Evolutionary conservation across 192 early-diverging fungal genomes (phyloP), one percentile per base, ranked within the genome.

Genomic region (Gamsiella multidivaricata): DNA sequence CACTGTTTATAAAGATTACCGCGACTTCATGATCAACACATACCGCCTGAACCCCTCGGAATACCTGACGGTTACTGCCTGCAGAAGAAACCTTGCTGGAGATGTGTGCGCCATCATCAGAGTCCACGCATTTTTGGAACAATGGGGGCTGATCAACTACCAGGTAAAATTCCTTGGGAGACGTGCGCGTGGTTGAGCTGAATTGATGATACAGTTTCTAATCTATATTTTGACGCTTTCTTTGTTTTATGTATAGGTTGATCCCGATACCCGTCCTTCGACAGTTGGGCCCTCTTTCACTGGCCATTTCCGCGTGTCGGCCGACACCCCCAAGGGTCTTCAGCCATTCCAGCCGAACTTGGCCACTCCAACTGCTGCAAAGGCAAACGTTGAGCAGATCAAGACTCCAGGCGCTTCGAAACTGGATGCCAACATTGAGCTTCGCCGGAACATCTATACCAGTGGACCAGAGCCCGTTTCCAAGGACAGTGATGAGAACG

Each of bases 91-190:
- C 81, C 83, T 99, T 69, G 95, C 96, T 0, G 98, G 98, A 25
- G 98, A 99, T 84, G 98, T 99, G 8, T 97, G 98, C 72, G 94
- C 97, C 3, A 98, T 99, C 58, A 96, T 98, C 82, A 87, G 98
- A 51, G 96, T 99, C 5, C 98, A 99, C 83, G 94, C 97, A 3
- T 97, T 99, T 63, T 84, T 99, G 51, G 97, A 99, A 82, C 97
- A 99, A 78, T 99, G 98, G 98, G 98, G 98, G 2, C 84, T 99
- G 31, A 94, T 99, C 71, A 99, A 99, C 82, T 96, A 97, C 81
- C 95, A 99, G 87, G 94, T 95, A 76, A 26, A 12, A 37, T 10
- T 5, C 9, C 6, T 22, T 15, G 20, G 6, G 41, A 11, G 8
- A 42, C 25, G 17, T 3, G 51, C 23, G 47, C 5, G 23, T 23